These are phyloP conservation scores for Cercophora samala DNA, from an alignment of 495 filamentous ascomycete genomes.

Conservation along the genomic window DNA sequence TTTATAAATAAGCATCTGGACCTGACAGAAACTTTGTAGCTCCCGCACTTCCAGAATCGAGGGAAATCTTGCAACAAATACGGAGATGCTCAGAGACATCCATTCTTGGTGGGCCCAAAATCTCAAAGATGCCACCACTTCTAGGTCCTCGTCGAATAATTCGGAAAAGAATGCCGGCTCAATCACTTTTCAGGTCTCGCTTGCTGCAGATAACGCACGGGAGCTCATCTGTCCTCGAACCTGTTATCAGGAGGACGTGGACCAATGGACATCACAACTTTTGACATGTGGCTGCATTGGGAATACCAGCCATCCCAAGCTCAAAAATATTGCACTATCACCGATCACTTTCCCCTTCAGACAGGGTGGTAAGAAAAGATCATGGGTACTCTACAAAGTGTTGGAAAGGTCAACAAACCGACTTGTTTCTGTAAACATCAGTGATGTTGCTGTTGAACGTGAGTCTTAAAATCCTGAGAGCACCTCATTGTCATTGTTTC, in stretches of 20 bases:
- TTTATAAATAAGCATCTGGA: too few species aligned
- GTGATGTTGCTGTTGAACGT: not conserved
- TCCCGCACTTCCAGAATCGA: conserved; percentile 15
- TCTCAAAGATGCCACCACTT: not conserved
- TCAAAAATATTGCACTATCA: conserved; percentile 12
- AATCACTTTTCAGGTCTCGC: not conserved
- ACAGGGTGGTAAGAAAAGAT: not conserved
- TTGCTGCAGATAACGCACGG: not conserved
- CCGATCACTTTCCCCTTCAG: conserved; percentile 11
- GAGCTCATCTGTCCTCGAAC: conserved; percentile 5
- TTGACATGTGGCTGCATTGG: conserved; percentile 4
- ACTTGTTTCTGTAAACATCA: conserved; percentile 6
- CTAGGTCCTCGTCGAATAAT: not conserved
- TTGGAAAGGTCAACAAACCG: conserved; percentile 14
- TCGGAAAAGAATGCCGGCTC: not conserved
- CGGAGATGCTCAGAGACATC: conserved; percentile 8
- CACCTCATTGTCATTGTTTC: not conserved
- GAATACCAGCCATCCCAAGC: not conserved
- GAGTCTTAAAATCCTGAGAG: not conserved
- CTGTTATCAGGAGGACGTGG: conserved; percentile 5
- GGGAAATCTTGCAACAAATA: conserved; percentile 4
- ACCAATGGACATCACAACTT: not conserved
- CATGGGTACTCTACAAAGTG: conserved; percentile 15
- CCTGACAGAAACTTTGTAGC: not conserved
- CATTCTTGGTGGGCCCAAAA: conserved; percentile 15